Evolutionary conservation across 306 rosid genomes (phyloP).

Genomic region (Pachyrhizus erosus): DNA sequence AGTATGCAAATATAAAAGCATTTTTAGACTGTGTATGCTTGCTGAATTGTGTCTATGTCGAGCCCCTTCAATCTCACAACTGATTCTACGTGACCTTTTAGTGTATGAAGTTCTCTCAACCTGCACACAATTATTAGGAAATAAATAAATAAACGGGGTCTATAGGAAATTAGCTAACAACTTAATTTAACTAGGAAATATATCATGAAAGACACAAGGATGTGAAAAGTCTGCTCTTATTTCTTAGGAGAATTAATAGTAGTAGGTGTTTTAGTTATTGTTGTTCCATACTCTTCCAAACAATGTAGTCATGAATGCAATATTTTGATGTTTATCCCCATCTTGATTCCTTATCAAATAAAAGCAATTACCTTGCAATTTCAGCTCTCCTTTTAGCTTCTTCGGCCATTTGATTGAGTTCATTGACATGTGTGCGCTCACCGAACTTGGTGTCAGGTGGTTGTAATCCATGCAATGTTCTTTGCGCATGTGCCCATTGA

Average conservation of each 20-base stretch:
- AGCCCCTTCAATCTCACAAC: conserved; percentile 98
- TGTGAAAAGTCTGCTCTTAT: too few relatives aligned
- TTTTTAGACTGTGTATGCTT: conserved; percentile 88
- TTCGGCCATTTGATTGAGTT: conserved; percentile 97
- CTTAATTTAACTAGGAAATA: too few relatives aligned
- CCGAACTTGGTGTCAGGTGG: conserved; percentile 87
- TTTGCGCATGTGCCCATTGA: conserved; percentile 99
- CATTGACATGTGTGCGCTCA: conserved; percentile 78
- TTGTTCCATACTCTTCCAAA: too few relatives aligned
- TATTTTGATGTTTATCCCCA: not conserved
- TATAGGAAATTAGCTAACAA: not conserved
- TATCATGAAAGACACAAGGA: too few relatives aligned
- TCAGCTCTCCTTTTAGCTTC: conserved; percentile 99
- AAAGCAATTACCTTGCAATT: conserved; percentile 73
- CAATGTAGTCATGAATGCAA: not conserved
- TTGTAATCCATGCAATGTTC: conserved; percentile 92
- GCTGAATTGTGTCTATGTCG: conserved; percentile 97
- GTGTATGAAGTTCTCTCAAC: conserved; percentile 89
- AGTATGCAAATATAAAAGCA: conserved; percentile 42
- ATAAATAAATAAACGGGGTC: not conserved
- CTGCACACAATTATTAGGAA: conserved; percentile 49
- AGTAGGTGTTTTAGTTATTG: too few relatives aligned
- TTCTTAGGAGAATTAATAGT: too few relatives aligned
- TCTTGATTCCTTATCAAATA: not conserved
- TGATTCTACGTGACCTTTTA: conserved; percentile 96